Evolutionary conservation across 495 filamentous ascomycete species (phyloP), one percentile per base, ranked within the genome.

Genomic region (Hypoxylon fragiforme): DNA sequence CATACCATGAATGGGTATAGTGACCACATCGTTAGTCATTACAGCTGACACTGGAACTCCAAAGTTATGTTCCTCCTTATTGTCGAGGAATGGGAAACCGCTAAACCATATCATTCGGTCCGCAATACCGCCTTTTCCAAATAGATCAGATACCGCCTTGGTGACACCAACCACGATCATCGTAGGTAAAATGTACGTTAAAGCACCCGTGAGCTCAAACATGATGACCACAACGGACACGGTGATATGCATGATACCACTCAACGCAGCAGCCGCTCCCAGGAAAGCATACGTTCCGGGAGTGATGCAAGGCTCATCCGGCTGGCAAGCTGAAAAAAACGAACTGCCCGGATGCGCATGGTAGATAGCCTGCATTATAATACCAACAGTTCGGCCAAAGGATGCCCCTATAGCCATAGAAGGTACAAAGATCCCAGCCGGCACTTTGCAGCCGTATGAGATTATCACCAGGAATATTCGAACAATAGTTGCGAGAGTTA

Each of bases 41-140:
- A 89, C 90, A 54, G 89, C 84, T 3, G 91, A 95, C 21, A 97
- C 92, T 0, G 94, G 90, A 2, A 97, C 94, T 28, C 92, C 92
- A 70, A 97, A 97, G 40, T 90, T 90, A 69, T 97, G 94, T 44
- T 97, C 95, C 72, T 97, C 95, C 68, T 98, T 98, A 71, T 90
- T 96, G 72, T 98, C 94, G 3, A 98, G 80, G 76, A 95, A 97
- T 0, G 94, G 94, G 65, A 97, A 97, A 13, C 94, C 94, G 64
- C 89, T 98, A 77, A 97, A 96, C 92, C 91, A 97, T 55, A 98
- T 98, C 90, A 96, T 95, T 54, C 94, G 86, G 70, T 98, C 94
- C 9, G 94, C 94, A 48, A 98, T 97, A 22, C 94, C 94, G 3
- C 95, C 94, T 63, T 95, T 96, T 18, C 91, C 89, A 65, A 95